These are phyloP conservation scores for Dictyostelium capitatum DNA, from an alignment of 78 protist genomes.

Conservation along the genomic window DNA sequence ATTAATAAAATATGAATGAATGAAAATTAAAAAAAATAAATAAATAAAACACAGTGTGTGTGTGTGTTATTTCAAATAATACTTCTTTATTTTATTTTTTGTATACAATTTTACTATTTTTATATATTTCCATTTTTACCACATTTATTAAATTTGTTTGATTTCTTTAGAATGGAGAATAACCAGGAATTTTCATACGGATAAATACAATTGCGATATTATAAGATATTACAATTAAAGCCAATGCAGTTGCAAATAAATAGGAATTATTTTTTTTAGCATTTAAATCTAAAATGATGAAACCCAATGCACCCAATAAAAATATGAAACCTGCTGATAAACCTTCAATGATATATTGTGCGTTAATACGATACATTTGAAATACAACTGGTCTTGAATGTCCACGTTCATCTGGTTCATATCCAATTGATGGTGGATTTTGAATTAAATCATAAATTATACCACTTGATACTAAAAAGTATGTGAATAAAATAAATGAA, in stretches of 20 bases:
- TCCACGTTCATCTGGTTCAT: constrained; percentile 75
- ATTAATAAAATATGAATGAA: background rate
- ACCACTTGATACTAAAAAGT: constrained; percentile 84
- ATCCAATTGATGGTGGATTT: constrained; percentile 90
- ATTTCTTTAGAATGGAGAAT: constrained; percentile 14
- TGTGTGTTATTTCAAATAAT: background rate
- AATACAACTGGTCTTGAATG: constrained; percentile 69
- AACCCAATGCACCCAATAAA: constrained; percentile 86
- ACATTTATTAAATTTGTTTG: background rate
- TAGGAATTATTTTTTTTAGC: constrained; percentile 54
- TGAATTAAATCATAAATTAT: constrained; percentile 88
- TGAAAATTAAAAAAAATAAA: background rate
- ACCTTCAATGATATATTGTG: constrained; percentile 91
- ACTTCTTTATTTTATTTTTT: background rate
- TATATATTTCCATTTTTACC: background rate
- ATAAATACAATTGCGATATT: constrained; percentile 83
- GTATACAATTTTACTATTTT: background rate
- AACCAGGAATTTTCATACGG: constrained; percentile 84
- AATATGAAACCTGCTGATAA: constrained; percentile 85
- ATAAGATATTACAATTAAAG: constrained; percentile 66
- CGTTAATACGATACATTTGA: constrained; percentile 87
- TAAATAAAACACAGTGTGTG: too few relatives aligned
- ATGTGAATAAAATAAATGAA: constrained; percentile 66
- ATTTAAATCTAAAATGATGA: constrained; percentile 80
- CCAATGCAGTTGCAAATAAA: constrained; percentile 50